A percentile compares a stretch with the other conserved stretches of the same genome.
Conservation (phyloP, 306 rosid genomes). For the Citrullus mucosospermus region DNA sequence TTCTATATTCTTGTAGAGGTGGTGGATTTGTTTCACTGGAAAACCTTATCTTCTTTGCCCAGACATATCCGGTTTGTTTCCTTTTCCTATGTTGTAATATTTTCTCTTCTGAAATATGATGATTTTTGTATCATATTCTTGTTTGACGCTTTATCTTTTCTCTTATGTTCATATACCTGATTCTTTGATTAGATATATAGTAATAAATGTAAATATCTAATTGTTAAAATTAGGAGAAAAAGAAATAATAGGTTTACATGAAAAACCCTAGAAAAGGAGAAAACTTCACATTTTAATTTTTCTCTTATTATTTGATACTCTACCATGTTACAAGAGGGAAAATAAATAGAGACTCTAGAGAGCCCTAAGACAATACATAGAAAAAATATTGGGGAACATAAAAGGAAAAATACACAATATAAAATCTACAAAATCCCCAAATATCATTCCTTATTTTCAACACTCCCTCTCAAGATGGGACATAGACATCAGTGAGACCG, state of each 20-base stretch:
- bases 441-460: too few species aligned
- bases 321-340: background rate
- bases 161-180: background rate
- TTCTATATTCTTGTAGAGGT: slow-evolving; percentile 49
- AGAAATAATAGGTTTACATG: too few species aligned
- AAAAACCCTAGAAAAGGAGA: too few species aligned
- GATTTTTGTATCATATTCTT: background rate
- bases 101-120: background rate
- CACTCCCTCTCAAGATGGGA: too few species aligned
- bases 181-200: background rate
- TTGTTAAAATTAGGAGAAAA: too few species aligned
- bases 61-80: slow-evolving; percentile 62
- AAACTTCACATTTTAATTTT: too few species aligned
- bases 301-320: too few species aligned
- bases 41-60: slow-evolving; percentile 84
- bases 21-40: slow-evolving; percentile 89
- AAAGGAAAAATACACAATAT: too few species aligned
- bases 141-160: background rate
- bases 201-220: background rate
- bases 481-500: too few species aligned
- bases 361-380: too few species aligned
- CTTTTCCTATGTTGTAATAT: slow-evolving; percentile 4
- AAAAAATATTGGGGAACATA: too few species aligned
- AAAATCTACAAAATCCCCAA: too few species aligned
- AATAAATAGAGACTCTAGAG: background rate